These are phyloP conservation scores for Fusarium incarnatum DNA, from an alignment of 2,329 filamentous ascomycete genomes.

Conservation along the genomic window DNA sequence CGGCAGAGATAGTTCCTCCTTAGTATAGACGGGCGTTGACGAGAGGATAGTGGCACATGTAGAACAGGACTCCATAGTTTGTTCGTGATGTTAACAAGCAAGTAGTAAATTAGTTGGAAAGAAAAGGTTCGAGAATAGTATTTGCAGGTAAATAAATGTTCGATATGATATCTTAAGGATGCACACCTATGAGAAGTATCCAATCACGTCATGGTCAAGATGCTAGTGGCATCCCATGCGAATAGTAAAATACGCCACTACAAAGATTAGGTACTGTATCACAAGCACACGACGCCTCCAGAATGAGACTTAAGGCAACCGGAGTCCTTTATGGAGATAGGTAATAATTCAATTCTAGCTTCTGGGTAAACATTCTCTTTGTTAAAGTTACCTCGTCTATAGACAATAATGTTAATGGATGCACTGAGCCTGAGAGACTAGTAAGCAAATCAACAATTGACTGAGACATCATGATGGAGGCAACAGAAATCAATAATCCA, in stretches of 20 bases:
- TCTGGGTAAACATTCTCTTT: background rate
- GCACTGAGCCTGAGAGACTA: background rate
- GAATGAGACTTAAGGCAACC: background rate
- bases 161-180: slow-evolving; percentile 9
- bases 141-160: slow-evolving; percentile 12
- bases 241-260: slow-evolving; percentile 30
- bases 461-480: background rate
- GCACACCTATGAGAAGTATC: slow-evolving; percentile 22
- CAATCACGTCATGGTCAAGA: slow-evolving; percentile 46
- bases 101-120: background rate
- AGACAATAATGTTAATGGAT: background rate
- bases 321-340: background rate
- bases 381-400: background rate
- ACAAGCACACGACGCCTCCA: background rate
- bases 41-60: slow-evolving; percentile 75
- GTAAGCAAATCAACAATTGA: background rate
- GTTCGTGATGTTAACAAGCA: slow-evolving; percentile 1
- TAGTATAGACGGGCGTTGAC: slow-evolving; percentile 62
- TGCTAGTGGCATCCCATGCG: slow-evolving; percentile 28
- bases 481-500: background rate
- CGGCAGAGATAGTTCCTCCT: slow-evolving; percentile 67
- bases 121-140: background rate
- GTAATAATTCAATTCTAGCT: background rate
- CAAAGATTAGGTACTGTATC: background rate
- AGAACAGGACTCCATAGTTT: slow-evolving; percentile 67